Base-by-base conservation (phyloP, 768 basidiomycete genomes). In the Lyophyllum shimeji region DNA sequence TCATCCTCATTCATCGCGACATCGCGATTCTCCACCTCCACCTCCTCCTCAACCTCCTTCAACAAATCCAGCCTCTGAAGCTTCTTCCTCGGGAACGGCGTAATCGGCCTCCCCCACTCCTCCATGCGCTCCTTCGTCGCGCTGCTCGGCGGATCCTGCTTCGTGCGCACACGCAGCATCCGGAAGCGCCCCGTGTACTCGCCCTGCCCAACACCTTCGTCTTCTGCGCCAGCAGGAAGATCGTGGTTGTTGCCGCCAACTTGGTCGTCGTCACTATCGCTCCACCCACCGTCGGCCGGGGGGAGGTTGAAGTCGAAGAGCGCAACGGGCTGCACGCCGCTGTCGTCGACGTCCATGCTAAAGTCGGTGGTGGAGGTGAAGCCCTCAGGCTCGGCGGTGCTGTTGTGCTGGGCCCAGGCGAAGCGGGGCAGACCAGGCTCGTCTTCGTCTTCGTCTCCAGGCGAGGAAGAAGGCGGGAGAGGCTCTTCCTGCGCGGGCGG, bases 111-210 rank as follows among this genome's bases (percentile, higher is more conserved):
- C 1, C 89, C 87, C 87, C 88, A 89, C 18, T 74, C 69, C 24
- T 82, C 80, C 69, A 76, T 79, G 34, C 81, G 74, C 6, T 63
- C 71, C 29, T 72, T 68, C 18, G 82, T 84, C 13, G 71, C 73
- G 60, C 81, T 84, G 48, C 82, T 83, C 3, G 86, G 84, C 0
- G 87, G 86, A 58, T 86, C 88, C 17, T 68, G 70, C 71, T 89
- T 89, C 18, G 83, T 87, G 18, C 78, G 83, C 3, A 89, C 78
- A 7, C 64, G 73, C 49, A 85, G 59, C 54, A 79, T 75, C 65
- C 70, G 81, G 72, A 82, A 90, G 29, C 73, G 76, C 11, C 87
- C 89, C 6, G 89, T 90, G 63, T 79, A 90, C 58, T 90, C 86
- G 20, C 87, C 85, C 27, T 78, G 73, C 1, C 73, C 80, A 52